A percentile compares a stretch with the other conserved stretches of the same genome.
phyloP scores from a whole-genome alignment of 805 yeast genomes.

The Sungouiella blattae region DNA sequence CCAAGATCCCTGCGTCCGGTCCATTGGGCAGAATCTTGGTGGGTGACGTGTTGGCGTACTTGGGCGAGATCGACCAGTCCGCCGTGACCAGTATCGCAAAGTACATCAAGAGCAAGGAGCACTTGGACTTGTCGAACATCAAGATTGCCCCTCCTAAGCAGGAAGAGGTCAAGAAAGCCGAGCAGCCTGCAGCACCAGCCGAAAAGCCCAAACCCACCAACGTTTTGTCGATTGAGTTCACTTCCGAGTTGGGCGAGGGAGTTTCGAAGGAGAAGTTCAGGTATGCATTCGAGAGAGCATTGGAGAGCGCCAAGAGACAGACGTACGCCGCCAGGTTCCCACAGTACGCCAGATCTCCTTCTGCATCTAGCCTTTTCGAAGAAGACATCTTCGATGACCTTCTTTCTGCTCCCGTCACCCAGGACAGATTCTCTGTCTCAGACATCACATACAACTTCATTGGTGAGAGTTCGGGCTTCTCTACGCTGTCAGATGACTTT shows the following conservation, averaged over 20 bases:
- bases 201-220: conserved; percentile 29
- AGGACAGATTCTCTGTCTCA: conserved; percentile 33
- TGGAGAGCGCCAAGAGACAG: conserved; percentile 26
- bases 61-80: conserved; percentile 66
- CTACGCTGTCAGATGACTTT: conserved; percentile 17
- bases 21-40: conserved; percentile 83
- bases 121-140: conserved; percentile 71
- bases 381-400: conserved; percentile 38
- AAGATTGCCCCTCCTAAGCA: conserved; percentile 37
- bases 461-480: conserved; percentile 5
- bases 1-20: conserved; percentile 78
- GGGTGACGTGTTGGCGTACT: conserved; percentile 85
- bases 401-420: conserved; percentile 32
- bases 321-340: conserved; percentile 36
- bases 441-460: conserved; percentile 25
- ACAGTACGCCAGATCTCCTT: conserved; percentile 31
- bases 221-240: conserved; percentile 22
- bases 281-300: conserved; percentile 28
- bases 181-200: conserved; percentile 12
- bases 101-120: conserved; percentile 52
- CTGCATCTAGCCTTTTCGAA: conserved; percentile 14
- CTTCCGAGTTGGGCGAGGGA: conserved; percentile 25
- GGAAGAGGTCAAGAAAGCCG: conserved; percentile 7
- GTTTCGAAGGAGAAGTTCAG: conserved; percentile 25
- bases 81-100: conserved; percentile 52